A percentile compares a stretch with the other conserved stretches of the same genome.
Conservation (phyloP, 805 yeast genomes). For the Spathaspora passalidarum region DNA sequence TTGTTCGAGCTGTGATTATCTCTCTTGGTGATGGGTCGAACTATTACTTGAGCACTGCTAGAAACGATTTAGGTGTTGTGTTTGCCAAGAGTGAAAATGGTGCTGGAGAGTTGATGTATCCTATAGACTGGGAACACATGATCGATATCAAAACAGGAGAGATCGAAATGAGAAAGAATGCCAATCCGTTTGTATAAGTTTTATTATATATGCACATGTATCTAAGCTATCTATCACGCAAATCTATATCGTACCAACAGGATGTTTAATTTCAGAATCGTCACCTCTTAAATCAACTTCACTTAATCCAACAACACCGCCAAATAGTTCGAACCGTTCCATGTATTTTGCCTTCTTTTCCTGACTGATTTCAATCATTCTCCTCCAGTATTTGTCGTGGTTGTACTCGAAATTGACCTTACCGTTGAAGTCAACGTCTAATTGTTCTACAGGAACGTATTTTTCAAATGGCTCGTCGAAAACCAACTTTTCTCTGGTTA, state of each 20-base stretch:
- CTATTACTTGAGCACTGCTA: slow-evolving; percentile 85
- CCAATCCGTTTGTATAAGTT: slow-evolving; percentile 62
- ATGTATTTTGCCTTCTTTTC: slow-evolving; percentile 61
- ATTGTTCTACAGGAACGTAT: slow-evolving; percentile 77
- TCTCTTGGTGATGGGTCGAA: slow-evolving; percentile 93
- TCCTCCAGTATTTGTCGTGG: slow-evolving; percentile 79
- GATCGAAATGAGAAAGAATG: slow-evolving; percentile 81
- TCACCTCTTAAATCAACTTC: slow-evolving; percentile 71
- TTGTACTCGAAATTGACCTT: slow-evolving; percentile 76
- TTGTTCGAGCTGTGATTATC: slow-evolving; percentile 77
- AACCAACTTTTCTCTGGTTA: slow-evolving; percentile 89
- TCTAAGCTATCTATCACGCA: not conserved
- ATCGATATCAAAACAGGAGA: slow-evolving; percentile 71
- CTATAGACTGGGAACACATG: slow-evolving; percentile 97
- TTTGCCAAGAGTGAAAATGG: slow-evolving; percentile 75
- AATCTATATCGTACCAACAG: slow-evolving; percentile 13
- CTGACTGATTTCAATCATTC: slow-evolving; percentile 57
- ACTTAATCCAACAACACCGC: slow-evolving; percentile 67
- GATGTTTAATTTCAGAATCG: slow-evolving; percentile 25
- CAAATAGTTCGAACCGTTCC: slow-evolving; percentile 68
- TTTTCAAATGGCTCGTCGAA: slow-evolving; percentile 85
- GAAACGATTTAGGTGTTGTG: slow-evolving; percentile 90
- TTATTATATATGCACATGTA: not conserved
- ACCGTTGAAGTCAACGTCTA: slow-evolving; percentile 86
- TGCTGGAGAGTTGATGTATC: slow-evolving; percentile 74